Base-by-base conservation (phyloP, 148 eudicot genomes). In the Rhododendron williamsianum region DNA sequence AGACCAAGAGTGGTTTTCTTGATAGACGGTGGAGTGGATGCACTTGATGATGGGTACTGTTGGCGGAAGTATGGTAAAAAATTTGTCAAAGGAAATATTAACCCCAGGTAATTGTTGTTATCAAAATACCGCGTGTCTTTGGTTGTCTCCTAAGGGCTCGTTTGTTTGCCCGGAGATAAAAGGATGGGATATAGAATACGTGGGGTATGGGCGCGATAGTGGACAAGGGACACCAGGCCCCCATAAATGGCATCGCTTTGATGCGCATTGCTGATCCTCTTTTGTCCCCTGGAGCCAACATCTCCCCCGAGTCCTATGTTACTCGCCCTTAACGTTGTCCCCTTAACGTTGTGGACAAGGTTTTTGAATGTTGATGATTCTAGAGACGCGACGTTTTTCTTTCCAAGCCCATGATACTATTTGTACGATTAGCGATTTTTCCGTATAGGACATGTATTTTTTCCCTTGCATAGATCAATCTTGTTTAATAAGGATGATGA, bases 31-130 rank as follows among this genome's bases (percentile, higher is more conserved):
- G 94, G 92, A 6, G 85, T 94, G 56, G 97, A 95, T 86, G 91
- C 91, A 35, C 98, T 93, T 52, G 94, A 95, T 71, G 98, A 95
- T 89, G 98, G 98, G 19, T 95, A 94, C 72, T 89, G 97, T 45
- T 95, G 98, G 98, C 89, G 97, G 83, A 95, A 95, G 84, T 95
- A 95, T 86, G 98, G 98, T 7, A 95, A 95, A 86, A 95, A 95
- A 84, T 94, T 93, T 63, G 96, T 95, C 76, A 95, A 94, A 88
- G 98, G 98, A 87, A 95, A 95, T 83, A 94, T 95, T 65, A 95
- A 95, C 79, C 98, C 98, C 1, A 94, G 97, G 98, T 95, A 90
- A 8, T 21, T 58, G 65, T 1, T 54, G 6, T 54, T 54, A 54
- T 54, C 60, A 51, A 51, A 51, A 51, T 51, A 51, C 54, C 4